Base-by-base conservation (phyloP, 495 filamentous ascomycete species). In the Poronia punctata region DNA sequence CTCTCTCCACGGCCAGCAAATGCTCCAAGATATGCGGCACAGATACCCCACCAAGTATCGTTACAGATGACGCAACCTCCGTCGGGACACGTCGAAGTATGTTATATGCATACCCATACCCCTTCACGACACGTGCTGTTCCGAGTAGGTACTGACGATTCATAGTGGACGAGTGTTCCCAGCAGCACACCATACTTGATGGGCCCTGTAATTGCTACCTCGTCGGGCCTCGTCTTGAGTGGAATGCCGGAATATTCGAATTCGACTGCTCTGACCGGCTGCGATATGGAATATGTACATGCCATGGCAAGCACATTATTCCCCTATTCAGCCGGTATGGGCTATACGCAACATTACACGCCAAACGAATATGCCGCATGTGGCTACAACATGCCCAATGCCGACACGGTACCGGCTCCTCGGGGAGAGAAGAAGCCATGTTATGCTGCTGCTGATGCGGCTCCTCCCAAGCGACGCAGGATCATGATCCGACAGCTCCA, bases 401-500 rank as follows among this genome's bases (percentile, higher is more conserved):
- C 11, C 37, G 40, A 31, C 20, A 39, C 40, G 28, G 35, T 40
- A 24, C 28, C 24, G n/a, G n/a, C n/a, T n/a, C 7, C 31, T 41
- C 38, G 42, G 28, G 22, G 35, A 39, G 14, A 36, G 25, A 29
- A 19, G 14, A 37, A 16, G 34, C 15, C 12, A 17, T 33, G 27
- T 30, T 31, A 35, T 17, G 12, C 46, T 28, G 39, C 42, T 28
- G 38, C 22, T 18, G 35, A 35, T n/a, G 37, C 53, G 34, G 34
- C 54, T 17, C 30, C 45, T 1, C 49, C 48, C 4, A 57, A 31
- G 28, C 49, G 48, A 20, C 54, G 54, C 24, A 57, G 54, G 18
- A 52, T 57, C 17, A 54, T 54, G n/a, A 45, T 57, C 21, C 53
- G 53, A 35, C 54, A 57, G 25, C 48, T 57, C 26, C 54, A 57